These are phyloP conservation scores for Boletus pseudopeckii DNA, from an alignment of 768 basidiomycete genomes.

Conservation along the genomic window DNA sequence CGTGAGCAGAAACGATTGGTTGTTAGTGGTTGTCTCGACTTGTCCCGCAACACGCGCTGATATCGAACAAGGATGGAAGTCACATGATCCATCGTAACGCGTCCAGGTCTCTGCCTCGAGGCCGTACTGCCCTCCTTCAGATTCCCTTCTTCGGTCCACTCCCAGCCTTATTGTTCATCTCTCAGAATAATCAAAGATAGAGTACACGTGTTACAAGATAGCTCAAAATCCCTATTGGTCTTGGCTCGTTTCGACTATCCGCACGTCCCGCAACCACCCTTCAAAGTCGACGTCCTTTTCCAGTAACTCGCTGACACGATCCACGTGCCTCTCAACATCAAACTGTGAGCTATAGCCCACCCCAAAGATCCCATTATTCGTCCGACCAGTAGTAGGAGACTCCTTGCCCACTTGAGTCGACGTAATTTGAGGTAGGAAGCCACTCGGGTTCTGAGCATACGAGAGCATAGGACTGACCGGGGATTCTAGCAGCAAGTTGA, in stretches of 20 bases:
- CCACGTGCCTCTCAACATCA: slow-evolving; percentile 53
- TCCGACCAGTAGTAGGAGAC: slow-evolving; percentile 10
- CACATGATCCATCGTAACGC: slow-evolving; percentile 29
- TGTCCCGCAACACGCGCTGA: slow-evolving; percentile 31
- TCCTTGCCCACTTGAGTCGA: slow-evolving; percentile 35
- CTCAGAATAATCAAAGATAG: slow-evolving; percentile 14
- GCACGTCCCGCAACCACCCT: slow-evolving; percentile 47
- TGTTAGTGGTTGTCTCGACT: slow-evolving; percentile 23
- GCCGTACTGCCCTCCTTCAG: slow-evolving; percentile 23
- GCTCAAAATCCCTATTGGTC: slow-evolving; percentile 12
- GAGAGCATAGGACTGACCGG: slow-evolving; percentile 33
- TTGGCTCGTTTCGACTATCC: slow-evolving; percentile 28
- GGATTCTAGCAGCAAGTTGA: slow-evolving; percentile 31
- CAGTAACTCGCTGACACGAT: slow-evolving; percentile 50
- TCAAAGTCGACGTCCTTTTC: slow-evolving; percentile 58
- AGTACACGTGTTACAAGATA: slow-evolving; percentile 17
- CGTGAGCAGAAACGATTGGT: slow-evolving; percentile 20
- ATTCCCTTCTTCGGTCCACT: slow-evolving; percentile 21
- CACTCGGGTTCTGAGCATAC: slow-evolving; percentile 34
- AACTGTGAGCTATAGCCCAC: slow-evolving; percentile 57
- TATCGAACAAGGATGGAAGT: slow-evolving; percentile 31
- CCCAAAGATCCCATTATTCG: slow-evolving; percentile 31
- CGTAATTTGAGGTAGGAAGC: slow-evolving; percentile 36
- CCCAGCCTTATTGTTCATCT: slow-evolving; percentile 10
- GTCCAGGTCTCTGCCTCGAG: slow-evolving; percentile 27